Base-by-base conservation (phyloP, 441 rosid genomes). In the Oxalis stricta region DNA sequence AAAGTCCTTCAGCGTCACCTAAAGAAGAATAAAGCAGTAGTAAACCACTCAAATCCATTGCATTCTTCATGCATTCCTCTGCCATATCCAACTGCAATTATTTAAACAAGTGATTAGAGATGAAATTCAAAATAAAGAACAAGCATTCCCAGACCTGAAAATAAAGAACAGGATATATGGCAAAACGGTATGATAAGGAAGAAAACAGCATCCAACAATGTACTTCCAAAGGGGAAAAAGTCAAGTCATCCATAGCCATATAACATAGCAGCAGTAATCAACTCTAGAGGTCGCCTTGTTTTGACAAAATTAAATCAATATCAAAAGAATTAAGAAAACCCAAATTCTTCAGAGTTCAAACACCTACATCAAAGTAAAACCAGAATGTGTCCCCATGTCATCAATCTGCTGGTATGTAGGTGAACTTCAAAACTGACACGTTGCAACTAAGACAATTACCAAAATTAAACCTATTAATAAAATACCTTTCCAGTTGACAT, bases 401-500 rank as follows among this genome's bases (percentile, higher is more conserved):
- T n/a, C n/a, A n/a, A n/a, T n/a, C n/a, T n/a, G n/a, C n/a, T n/a
- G n/a, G n/a, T n/a, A n/a, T n/a, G n/a, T n/a, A n/a, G n/a, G n/a
- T n/a, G n/a, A n/a, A n/a, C n/a, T n/a, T n/a, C n/a, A n/a, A n/a
- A n/a, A n/a, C n/a, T n/a, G n/a, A n/a, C n/a, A n/a, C n/a, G n/a
- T n/a, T n/a, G n/a, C n/a, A n/a, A n/a, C n/a, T n/a, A n/a, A n/a
- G n/a, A n/a, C n/a, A n/a, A n/a, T n/a, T n/a, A n/a, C n/a, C n/a
- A n/a, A n/a, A n/a, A n/a, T n/a, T n/a, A n/a, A n/a, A n/a, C n/a
- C n/a, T n/a, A n/a, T 9, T 2, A 12, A 41, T 10, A 40, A 9
- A 18, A 32, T 61, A 87, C 99, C 95, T 84, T 87, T 65, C 99
- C 99, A 48, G 70, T 63, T 46, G 99, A 92, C 95, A 92, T 77